These are phyloP conservation scores for Soucietia sequanensis DNA, from an alignment of 805 yeast species.

Conservation along the genomic window DNA sequence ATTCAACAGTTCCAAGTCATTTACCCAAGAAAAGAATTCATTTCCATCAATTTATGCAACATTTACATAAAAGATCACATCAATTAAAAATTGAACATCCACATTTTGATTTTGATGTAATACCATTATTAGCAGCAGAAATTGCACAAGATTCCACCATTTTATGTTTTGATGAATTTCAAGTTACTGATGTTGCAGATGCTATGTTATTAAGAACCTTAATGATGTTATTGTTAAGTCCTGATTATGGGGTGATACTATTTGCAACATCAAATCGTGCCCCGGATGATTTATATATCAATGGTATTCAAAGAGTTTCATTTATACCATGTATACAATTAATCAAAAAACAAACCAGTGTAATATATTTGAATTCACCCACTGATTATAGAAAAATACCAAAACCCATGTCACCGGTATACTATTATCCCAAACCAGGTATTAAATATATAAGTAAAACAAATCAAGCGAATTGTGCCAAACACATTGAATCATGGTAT, in stretches of 20 bases:
- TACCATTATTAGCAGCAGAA: slow-evolving; percentile 81
- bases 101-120: slow-evolving; percentile 66
- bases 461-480: slow-evolving; percentile 49
- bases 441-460: slow-evolving; percentile 51
- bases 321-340: slow-evolving; percentile 90
- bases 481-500: slow-evolving; percentile 78
- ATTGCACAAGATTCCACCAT: slow-evolving; percentile 75
- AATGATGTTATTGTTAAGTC: slow-evolving; percentile 61
- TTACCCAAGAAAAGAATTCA: slow-evolving; percentile 80
- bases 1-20: slow-evolving; percentile 75
- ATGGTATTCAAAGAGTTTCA: slow-evolving; percentile 90
- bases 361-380: slow-evolving; percentile 81
- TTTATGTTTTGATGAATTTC: slow-evolving; percentile 94
- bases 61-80: slow-evolving; percentile 83
- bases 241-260: slow-evolving; percentile 77
- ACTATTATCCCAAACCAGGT: slow-evolving; percentile 69
- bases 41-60: slow-evolving; percentile 97
- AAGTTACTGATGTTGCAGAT: slow-evolving; percentile 97
- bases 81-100: slow-evolving; percentile 54
- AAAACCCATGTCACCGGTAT: slow-evolving; percentile 77
- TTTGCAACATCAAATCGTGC: slow-evolving; percentile 95
- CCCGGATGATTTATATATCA: slow-evolving; percentile 88
- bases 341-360: slow-evolving; percentile 70
- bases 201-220: slow-evolving; percentile 91
- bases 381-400: slow-evolving; percentile 92